phyloP scores from a whole-genome alignment of 345 rosid species.

The Zanthoxylum bungeanum region DNA sequence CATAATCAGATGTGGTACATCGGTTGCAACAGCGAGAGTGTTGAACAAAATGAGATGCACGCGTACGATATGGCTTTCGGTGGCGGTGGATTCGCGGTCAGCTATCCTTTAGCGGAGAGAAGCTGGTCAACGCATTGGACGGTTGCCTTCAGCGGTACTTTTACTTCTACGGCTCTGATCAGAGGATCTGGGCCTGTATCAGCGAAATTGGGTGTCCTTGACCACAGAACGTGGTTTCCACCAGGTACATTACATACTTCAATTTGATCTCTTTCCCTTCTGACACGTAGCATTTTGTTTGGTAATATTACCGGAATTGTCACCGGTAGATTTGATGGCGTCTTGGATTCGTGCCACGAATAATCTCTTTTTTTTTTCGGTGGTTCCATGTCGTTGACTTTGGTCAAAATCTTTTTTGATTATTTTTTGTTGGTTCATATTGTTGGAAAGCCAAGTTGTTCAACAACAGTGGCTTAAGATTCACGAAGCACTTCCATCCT shows the following conservation, averaged over 20 bases:
- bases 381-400: background rate
- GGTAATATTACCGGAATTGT: background rate
- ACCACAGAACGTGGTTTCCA: conserved; percentile 74
- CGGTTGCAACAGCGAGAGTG: conserved; percentile 78
- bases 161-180: conserved; percentile 80
- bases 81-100: conserved; percentile 88
- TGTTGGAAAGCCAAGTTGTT: background rate
- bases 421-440: background rate
- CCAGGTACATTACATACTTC: conserved; percentile 46
- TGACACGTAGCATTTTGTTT: conserved; percentile 22
- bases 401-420: background rate
- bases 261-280: background rate
- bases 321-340: conserved; percentile 2
- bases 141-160: conserved; percentile 62
- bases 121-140: conserved; percentile 53
- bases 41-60: conserved; percentile 68
- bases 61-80: conserved; percentile 83
- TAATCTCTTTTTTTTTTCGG: background rate
- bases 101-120: conserved; percentile 61
- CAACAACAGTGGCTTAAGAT: background rate
- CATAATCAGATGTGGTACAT: conserved; percentile 77
- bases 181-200: conserved; percentile 71
- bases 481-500: background rate
- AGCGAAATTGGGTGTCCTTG: conserved; percentile 72
- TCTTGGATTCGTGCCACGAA: conserved; percentile 17